Base-by-base conservation (phyloP, 2,329 filamentous ascomycete genomes). In the Macroventuria anomochaeta region DNA sequence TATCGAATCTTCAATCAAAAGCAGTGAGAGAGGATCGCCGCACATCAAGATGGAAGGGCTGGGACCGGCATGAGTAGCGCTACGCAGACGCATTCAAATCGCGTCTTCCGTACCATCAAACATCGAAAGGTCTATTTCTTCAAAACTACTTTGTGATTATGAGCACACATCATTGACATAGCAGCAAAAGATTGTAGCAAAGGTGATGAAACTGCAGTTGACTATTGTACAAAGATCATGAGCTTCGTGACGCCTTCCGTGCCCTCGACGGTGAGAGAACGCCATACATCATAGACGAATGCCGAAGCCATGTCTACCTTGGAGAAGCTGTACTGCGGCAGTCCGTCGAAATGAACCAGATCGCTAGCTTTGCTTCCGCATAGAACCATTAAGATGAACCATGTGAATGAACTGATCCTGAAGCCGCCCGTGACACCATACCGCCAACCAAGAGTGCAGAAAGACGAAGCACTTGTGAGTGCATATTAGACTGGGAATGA, bases 191-290 rank as follows among this genome's bases (percentile, higher is more conserved):
- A 21, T 40, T 18, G 43, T 59, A 67, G 59, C 55, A 62, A 61
- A 62, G 17, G 50, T 66, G 67, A 63, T 65, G 64, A 70, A 73
- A 70, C 65, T 63, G 66, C 66, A 69, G 62, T 67, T 62, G 62
- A 69, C 68, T 73, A 73, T 67, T 73, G 58, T 73, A 74, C 71
- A 71, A 54, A 47, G 67, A 60, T 70, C 70, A 70, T 73, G 62
- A 68, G 66, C 65, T 62, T 71, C 69, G 64, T 72, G 70, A 69
- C 72, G 67, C 63, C 62, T 65, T 59, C 54, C 47, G 57, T 63
- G 66, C 64, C 62, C 43, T 57, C 50, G 59, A 55, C 17, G 28
- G n/a, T 46, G 55, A 46, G 53, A 55, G 60, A 66, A 68, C 67
- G 68, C 65, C 62, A 63, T 70, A 70, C 68, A 71, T 72, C 68